Base-by-base conservation (phyloP, 2,329 filamentous ascomycete species). In the Colletotrichum ledebouriae region DNA sequence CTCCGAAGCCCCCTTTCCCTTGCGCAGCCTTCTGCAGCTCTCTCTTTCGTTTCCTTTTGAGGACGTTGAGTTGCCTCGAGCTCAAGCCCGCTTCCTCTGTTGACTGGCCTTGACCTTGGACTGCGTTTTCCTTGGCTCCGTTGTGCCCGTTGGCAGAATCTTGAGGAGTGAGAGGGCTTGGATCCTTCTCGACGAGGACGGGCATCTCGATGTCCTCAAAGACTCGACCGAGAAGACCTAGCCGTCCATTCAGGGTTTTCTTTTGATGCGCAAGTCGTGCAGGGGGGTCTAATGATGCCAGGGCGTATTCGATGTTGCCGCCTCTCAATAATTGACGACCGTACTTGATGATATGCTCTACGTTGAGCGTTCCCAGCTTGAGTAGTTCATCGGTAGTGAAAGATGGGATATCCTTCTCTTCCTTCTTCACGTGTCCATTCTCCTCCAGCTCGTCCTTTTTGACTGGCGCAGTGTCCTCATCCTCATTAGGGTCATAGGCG, bases 21-120 rank as follows among this genome's bases (percentile, higher is more conserved):
- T 94, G 86, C 0, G 87, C 93, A 59, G 95, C 93, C 75, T 94
- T 91, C 78, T 96, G 94, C 3, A 94, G 90, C 73, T 97, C 93
- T 73, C 92, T 89, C 80, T 98, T 99, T 49, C 94, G 90, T 77
- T 98, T 98, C 49, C 96, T 89, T 79, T 98, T 98, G 10, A 99
- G 82, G 59, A 96, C 93, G 75, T 99, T 99, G 20, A 98, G 87
- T 75, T 99, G 96, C 47, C 96, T 89, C 69, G 96, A 95, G 81
- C 96, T 98, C 59, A 99, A 84, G 3, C 90, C 90, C 4, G 87
- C 80, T 74, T 94, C 92, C 71, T 93, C 92, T 2, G 84, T 61
- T 49, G 80, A 73, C 64, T 82, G 82, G 22, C 76, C 76, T 29
- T 83, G 79, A 33, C 76, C 76, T 52, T 78, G 70, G 49, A 67